Conservation (phyloP, 768 basidiomycete species). For the Pleurotus pulmonarius region DNA sequence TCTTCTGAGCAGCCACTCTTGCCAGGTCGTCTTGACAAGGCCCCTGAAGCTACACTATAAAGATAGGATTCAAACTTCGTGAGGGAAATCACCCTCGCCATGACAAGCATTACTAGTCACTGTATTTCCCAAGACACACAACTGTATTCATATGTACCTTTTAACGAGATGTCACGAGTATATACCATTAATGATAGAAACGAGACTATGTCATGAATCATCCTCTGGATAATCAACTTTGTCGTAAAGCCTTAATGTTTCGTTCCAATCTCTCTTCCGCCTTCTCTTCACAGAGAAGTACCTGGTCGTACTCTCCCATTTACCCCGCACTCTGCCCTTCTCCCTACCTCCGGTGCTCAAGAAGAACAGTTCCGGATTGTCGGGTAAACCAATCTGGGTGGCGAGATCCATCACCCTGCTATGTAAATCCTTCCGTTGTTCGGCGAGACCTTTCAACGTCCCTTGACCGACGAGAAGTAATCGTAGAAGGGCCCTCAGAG, state of each 20-base stretch:
- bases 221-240: slow-evolving; percentile 78
- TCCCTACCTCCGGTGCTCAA: slow-evolving; percentile 53
- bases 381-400: slow-evolving; percentile 56
- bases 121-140: no score
- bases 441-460: slow-evolving; percentile 50
- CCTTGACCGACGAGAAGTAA: slow-evolving; percentile 60
- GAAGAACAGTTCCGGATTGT: slow-evolving; percentile 68
- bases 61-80: not conserved
- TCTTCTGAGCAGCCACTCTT: not conserved
- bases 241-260: slow-evolving; percentile 77
- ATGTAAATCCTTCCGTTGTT: slow-evolving; percentile 54
- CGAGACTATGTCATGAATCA: slow-evolving; percentile 16
- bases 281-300: slow-evolving; percentile 80
- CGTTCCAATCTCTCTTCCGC: slow-evolving; percentile 88
- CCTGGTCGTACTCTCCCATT: slow-evolving; percentile 66
- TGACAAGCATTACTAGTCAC: no score
- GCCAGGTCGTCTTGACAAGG: not conserved
- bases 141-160: no score
- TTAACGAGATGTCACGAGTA: no score
- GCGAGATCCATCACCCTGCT: slow-evolving; percentile 67
- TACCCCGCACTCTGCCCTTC: slow-evolving; percentile 65
- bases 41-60: slow-evolving; percentile 17
- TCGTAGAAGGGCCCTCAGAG: slow-evolving; percentile 57
- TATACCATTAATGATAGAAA: not conserved
- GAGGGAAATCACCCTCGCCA: no score